Base-by-base conservation (phyloP, 768 basidiomycete genomes). In the Boletus barrowsii region DNA sequence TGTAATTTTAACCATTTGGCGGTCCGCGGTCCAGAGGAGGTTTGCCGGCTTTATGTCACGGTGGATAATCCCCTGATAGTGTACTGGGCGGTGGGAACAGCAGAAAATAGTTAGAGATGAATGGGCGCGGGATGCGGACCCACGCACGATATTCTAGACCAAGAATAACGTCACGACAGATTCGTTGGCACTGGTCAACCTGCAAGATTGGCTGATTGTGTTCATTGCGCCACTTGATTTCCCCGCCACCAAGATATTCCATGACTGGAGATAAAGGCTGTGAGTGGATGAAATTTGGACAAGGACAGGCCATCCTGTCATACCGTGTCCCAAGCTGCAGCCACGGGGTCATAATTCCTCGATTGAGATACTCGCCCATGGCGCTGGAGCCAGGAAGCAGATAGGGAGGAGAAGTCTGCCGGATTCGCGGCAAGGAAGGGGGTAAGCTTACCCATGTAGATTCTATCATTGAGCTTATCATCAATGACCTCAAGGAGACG, bases 1-100 rank as follows among this genome's bases (percentile, higher is more conserved):
- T 26, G 88, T 93, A 56, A 99, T 98, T 73, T 99, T 99, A 73
- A 98, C 95, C 54, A 82, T 83, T 55, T 83, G 82, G 49, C 90
- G 86, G 74, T 96, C 90, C 26, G 80, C 79, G 3, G 89, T 88
- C 86, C 91, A 93, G 29, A 99, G 80, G 22, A 99, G 84, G 72
- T 99, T 99, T 43, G 94, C 92, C 26, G 97, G 97, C 68, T 99
- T 99, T 76, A 99, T 98, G 74, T 99, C 97, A 53, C 97, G 91
- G 73, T 99, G 97, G 47, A 99, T 98, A 70, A 99, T 98, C 22
- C 96, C 97, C 67, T 98, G 94, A 64, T 88, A 83, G 68, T 99
- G 97, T 2, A 99, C 96, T 98, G 65, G 11, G 40, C 4, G 30
- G 15, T n/a, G 53, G 49, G 49, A 32, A 51, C 14, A 7, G 15